phyloP scores from a whole-genome alignment of 192 early-diverging fungal genomes.

The Haplosporangium gracile region DNA sequence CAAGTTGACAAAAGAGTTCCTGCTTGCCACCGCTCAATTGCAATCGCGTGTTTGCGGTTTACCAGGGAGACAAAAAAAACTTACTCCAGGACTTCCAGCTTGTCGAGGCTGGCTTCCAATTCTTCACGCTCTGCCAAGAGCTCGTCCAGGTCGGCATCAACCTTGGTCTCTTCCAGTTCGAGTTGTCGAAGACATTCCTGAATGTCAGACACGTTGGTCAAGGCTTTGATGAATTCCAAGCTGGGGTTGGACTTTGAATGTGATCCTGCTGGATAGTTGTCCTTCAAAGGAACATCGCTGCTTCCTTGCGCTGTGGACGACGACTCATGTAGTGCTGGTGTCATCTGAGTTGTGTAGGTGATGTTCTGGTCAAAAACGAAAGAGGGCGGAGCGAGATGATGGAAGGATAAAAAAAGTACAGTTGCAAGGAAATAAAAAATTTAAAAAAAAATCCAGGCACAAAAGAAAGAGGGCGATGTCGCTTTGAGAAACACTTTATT shows the following conservation, averaged over 20 bases:
- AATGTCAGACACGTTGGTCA: slow-evolving; percentile 74
- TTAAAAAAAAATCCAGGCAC: background rate
- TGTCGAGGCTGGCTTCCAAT: slow-evolving; percentile 65
- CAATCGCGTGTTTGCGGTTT: background rate
- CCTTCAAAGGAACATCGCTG: background rate
- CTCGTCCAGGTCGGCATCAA: slow-evolving; percentile 70
- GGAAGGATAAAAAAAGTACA: background rate
- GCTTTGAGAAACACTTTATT: background rate
- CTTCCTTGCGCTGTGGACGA: background rate
- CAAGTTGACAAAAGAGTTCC: background rate
- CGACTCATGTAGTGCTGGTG: slow-evolving; percentile 13
- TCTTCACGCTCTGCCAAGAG: slow-evolving; percentile 62
- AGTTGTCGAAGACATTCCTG: slow-evolving; percentile 69
- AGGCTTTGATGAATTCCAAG: slow-evolving; percentile 57
- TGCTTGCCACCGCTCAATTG: too few relatives aligned
- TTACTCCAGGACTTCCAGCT: slow-evolving; percentile 68
- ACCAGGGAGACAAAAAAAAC: background rate
- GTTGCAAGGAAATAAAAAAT: background rate
- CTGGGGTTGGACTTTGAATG: slow-evolving; percentile 3
- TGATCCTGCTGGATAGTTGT: background rate
- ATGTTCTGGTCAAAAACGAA: background rate
- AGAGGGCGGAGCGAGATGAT: background rate
- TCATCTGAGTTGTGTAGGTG: slow-evolving; percentile 9
- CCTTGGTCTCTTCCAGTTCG: slow-evolving; percentile 72
- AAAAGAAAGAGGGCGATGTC: background rate